Percentiles rank a stretch among this genome's conserved stretches.
Conservation (phyloP, 352 stramenopile genomes). For the Phytophthora quininea region DNA sequence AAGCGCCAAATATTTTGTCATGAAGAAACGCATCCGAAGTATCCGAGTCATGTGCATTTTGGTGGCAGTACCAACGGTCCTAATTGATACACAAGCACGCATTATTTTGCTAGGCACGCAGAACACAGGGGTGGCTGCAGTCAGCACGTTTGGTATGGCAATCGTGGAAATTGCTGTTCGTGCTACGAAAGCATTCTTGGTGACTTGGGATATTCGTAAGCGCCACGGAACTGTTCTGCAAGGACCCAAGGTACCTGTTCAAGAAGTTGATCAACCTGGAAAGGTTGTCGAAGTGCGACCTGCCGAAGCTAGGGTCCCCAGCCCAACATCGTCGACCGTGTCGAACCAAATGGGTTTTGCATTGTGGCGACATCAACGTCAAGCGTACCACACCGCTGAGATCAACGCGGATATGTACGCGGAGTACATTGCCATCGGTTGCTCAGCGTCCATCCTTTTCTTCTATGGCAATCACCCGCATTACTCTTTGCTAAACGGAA, state of each 20-base stretch:
- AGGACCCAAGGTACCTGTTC: conserved; percentile 9
- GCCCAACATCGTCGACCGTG: conserved; percentile 8
- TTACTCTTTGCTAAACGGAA: conserved; percentile 27
- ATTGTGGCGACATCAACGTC: conserved; percentile 25
- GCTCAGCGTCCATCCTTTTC: conserved; percentile 39
- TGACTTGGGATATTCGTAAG: conserved; percentile 30
- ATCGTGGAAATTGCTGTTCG: conserved; percentile 40
- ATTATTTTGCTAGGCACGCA: conserved; percentile 40
- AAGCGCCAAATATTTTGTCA: conserved; percentile 26
- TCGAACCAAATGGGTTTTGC: conserved; percentile 26
- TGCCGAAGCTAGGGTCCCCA: background rate
- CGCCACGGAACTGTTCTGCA: conserved; percentile 19
- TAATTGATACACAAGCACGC: conserved; percentile 55
- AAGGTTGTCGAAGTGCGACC: conserved; percentile 5
- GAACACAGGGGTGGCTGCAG: conserved; percentile 28
- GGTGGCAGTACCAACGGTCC: conserved; percentile 41
- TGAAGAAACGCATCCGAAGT: conserved; percentile 35
- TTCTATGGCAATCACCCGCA: conserved; percentile 42
- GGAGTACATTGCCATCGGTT: conserved; percentile 55
- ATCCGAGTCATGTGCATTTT: conserved; percentile 49
- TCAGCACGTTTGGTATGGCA: conserved; percentile 35
- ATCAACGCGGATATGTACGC: conserved; percentile 44
- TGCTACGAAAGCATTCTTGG: conserved; percentile 26
- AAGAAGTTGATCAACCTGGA: background rate
- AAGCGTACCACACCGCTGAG: conserved; percentile 32